These are phyloP conservation scores for Candida albicans DNA, from an alignment of 1,139 yeast genomes.

Conservation along the genomic window DNA sequence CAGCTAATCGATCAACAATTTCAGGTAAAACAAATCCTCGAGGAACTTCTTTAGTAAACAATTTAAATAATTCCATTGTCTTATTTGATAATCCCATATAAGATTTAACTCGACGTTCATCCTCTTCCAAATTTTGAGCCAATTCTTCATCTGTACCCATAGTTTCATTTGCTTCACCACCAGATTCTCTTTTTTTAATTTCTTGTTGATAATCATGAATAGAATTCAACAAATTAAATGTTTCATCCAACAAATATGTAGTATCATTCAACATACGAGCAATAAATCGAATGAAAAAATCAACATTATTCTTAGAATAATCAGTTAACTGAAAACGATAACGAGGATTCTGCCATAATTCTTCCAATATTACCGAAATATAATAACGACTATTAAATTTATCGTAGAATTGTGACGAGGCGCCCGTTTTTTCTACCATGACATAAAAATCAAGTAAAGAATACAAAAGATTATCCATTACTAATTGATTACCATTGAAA, in stretches of 20 bases:
- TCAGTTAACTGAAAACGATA: constrained; percentile 68
- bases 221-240: constrained; percentile 72
- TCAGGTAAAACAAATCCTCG: constrained; percentile 84
- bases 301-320: constrained; percentile 67
- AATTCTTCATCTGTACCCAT: constrained; percentile 66
- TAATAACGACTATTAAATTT: constrained; percentile 89
- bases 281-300: constrained; percentile 85
- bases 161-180: constrained; percentile 35
- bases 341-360: constrained; percentile 72
- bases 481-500: constrained; percentile 63
- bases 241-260: constrained; percentile 88
- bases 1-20: constrained; percentile 89
- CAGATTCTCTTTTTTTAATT: constrained; percentile 24
- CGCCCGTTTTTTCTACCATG: constrained; percentile 94
- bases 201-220: constrained; percentile 77
- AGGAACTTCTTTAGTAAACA: constrained; percentile 87
- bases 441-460: constrained; percentile 88
- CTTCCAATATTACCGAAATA: constrained; percentile 79
- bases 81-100: constrained; percentile 83
- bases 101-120: constrained; percentile 79
- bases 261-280: constrained; percentile 95
- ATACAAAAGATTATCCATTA: constrained; percentile 68
- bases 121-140: constrained; percentile 50
- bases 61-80: constrained; percentile 73
- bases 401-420: constrained; percentile 93